Evolutionary conservation across 2,329 filamentous ascomycete genomes (phyloP).

Genomic region (Rosellinia necatrix): DNA sequence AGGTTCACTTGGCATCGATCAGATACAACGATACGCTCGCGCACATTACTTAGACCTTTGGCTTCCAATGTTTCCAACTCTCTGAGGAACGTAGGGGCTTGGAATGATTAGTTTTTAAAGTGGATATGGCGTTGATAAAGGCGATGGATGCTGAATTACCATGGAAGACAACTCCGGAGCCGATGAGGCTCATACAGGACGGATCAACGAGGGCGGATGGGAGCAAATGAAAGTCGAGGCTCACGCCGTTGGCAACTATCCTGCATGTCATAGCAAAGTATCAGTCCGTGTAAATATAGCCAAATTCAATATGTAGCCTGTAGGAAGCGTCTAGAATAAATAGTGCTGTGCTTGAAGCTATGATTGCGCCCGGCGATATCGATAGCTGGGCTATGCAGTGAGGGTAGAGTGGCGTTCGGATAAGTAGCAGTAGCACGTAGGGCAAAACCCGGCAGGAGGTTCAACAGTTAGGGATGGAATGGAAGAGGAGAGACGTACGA

Average conservation of each 20-base stretch:
- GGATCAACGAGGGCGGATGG: conserved; percentile 11
- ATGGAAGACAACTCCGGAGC: conserved; percentile 15
- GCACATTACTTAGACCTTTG: conserved; percentile 14
- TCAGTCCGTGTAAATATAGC: not conserved
- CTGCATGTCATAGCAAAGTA: not conserved
- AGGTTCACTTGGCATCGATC: conserved; percentile 20
- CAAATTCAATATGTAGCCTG: too few relatives aligned
- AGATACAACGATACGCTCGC: conserved; percentile 13
- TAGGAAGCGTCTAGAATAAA: too few relatives aligned
- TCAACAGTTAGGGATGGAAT: not conserved
- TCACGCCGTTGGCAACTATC: conserved; percentile 13
- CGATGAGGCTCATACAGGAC: conserved; percentile 17
- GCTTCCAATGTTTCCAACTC: conserved; percentile 10
- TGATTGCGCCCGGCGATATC: too few relatives aligned
- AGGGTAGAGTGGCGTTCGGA: not conserved
- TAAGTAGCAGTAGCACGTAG: not conserved
- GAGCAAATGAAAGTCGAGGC: conserved; percentile 10
- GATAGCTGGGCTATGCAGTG: too few relatives aligned
- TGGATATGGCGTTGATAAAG: not conserved
- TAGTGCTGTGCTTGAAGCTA: too few relatives aligned
- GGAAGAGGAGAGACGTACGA: conserved; percentile 1
- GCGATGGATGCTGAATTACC: not conserved
- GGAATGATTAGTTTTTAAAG: not conserved
- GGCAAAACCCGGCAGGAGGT: too few relatives aligned
- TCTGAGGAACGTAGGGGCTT: conserved; percentile 14